Base-by-base conservation (phyloP, 2,329 filamentous ascomycete genomes). In the Erysiphe pulchra region DNA sequence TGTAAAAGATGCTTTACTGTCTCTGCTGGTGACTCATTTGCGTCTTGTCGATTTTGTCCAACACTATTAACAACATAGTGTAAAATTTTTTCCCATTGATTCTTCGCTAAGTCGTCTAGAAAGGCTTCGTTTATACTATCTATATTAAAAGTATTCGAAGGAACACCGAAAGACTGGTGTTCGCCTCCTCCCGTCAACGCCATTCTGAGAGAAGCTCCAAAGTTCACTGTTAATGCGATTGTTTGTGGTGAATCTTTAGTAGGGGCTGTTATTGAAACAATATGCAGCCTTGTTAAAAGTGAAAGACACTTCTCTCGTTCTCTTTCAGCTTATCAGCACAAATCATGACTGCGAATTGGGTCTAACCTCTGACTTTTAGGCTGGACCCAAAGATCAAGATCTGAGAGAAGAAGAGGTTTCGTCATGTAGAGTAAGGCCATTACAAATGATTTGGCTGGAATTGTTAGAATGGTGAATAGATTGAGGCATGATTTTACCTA, bases 401-500 rank as follows among this genome's bases (percentile, higher is more conserved):
- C 80, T 50, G 73, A 66, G n/a, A 83, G 70, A 2, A 75, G 71
- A 51, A 95, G 73, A 0, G 90, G 82, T 11, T 72, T 69, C 37
- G 83, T 81, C 65, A 92, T 80, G 64, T 93, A 98, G 4, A 98
- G 75, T 56, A 98, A 75, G 36, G 82, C 81, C 79, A 94, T 93
- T 49, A 98, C 87, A 56, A 98, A 80, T 14, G 77, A 84, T 69
- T 98, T 95, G 54, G 90, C 87, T 83, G 55, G 1, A 11, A 30
- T 16, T 14, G n/a, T 39, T 39, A 39, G 16, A 17, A 17, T 20
- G 37, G 37, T 39, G 16, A 16, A 34, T 34, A 34, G 28, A 6
- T 46, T 39, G 46, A n/a, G 44, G 31, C 38, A 41, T 18, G 17
- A 55, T 12, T 65, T 56, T 68, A 86, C 81, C 84, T 50, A 95